Evolutionary conservation across 441 rosid species (phyloP).

Genomic region (Mallotus repandus): DNA sequence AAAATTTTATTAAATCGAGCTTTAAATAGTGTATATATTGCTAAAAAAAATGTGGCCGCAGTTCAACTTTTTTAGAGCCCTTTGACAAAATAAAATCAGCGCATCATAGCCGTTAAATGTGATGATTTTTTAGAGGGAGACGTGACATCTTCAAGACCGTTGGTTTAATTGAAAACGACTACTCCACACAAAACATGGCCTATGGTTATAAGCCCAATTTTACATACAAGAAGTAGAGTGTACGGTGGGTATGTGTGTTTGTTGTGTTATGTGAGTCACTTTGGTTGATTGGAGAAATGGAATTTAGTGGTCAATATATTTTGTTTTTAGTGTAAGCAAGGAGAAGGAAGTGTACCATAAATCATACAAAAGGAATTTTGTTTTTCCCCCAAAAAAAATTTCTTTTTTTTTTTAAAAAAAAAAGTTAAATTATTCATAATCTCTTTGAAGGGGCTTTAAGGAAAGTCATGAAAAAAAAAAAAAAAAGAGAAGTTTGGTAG

Average conservation of each 20-base stretch:
- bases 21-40: too few species aligned
- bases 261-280: not conserved
- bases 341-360: not conserved
- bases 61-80: too few species aligned
- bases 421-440: too few species aligned
- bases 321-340: not conserved
- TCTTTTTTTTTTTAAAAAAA: too few species aligned
- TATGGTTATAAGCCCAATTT: not conserved
- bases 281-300: constrained; percentile 11
- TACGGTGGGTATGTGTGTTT: too few species aligned
- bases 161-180: constrained; percentile 13
- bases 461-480: too few species aligned
- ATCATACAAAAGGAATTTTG: not conserved
- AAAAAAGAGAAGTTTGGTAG: too few species aligned
- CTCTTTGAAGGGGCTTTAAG: too few species aligned
- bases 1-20: too few species aligned
- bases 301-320: constrained; percentile 12
- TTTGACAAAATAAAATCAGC: not conserved
- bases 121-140: not conserved
- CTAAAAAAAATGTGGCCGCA: too few species aligned
- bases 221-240: not conserved
- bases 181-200: not conserved
- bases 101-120: not conserved
- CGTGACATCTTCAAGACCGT: not conserved
- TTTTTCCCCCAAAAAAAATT: too few species aligned